Conservation (phyloP, 2,329 filamentous ascomycete genomes). For the Ophiostoma perfectum region DNA sequence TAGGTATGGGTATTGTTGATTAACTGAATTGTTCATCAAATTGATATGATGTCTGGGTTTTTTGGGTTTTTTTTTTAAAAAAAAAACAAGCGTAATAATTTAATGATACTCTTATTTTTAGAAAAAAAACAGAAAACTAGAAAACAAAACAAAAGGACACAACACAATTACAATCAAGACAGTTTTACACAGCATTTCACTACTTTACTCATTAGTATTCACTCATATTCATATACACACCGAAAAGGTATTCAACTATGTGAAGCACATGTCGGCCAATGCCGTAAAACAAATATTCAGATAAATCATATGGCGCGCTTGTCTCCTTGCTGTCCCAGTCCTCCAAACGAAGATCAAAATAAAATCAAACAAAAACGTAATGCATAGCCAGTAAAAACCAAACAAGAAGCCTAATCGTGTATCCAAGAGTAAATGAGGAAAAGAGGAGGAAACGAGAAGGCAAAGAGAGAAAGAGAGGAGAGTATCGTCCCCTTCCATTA, state of each 20-base stretch:
- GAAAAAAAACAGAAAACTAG: not conserved
- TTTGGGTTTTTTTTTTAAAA: no score
- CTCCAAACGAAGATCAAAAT: slow-evolving; percentile 8
- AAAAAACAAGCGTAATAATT: no score
- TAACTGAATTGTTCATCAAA: no score
- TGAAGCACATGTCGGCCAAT: not conserved
- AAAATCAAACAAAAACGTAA: slow-evolving; percentile 7
- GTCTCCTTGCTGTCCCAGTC: slow-evolving; percentile 3
- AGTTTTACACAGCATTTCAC: no score
- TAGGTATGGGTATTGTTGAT: no score
- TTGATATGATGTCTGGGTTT: no score
- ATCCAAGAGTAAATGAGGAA: not conserved
- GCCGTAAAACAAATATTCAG: not conserved
- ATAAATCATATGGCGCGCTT: slow-evolving; percentile 8
- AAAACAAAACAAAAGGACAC: not conserved
- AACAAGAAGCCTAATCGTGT: not conserved
- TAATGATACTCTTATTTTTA: not conserved
- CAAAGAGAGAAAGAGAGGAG: not conserved
- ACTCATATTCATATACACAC: not conserved
- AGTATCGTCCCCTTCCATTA: not conserved
- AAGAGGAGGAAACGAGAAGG: no score
- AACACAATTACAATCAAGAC: not conserved
- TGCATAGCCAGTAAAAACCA: not conserved
- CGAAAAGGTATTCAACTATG: not conserved
- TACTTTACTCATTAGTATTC: not conserved